Percentiles rank a stretch among this genome's conserved stretches.
Conservation (phyloP, 441 rosid species). For the Populus hybrid region DNA sequence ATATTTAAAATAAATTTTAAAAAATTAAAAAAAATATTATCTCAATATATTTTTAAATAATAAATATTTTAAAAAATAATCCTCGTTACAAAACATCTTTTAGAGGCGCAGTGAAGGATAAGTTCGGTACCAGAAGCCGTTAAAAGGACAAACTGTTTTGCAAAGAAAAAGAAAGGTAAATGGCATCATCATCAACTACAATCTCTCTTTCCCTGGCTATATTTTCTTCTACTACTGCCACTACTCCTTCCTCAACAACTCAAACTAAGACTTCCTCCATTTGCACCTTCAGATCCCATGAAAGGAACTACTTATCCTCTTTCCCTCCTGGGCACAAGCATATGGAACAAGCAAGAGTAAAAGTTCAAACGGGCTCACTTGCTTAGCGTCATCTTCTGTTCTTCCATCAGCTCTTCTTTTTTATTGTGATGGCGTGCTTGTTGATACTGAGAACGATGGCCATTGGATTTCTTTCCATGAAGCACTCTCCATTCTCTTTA, state of each 20-base stretch:
- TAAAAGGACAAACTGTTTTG: background rate
- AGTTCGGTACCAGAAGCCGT: conserved; percentile 20
- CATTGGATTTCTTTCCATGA: conserved; percentile 85
- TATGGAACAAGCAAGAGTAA: conserved; percentile 16
- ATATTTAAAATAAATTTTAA: too few species aligned
- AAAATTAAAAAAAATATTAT: too few species aligned
- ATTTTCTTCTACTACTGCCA: conserved; percentile 23
- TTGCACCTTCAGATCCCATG: conserved; percentile 10
- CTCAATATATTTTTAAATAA: too few species aligned
- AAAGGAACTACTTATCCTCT: conserved; percentile 17
- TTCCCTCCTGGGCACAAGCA: conserved; percentile 22
- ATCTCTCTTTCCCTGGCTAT: conserved; percentile 35
- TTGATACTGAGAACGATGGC: conserved; percentile 93
- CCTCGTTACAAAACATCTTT: too few species aligned
- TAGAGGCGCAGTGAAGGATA: conserved; percentile 16
- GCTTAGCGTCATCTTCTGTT: conserved; percentile 44
- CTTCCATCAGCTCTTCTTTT: conserved; percentile 82
- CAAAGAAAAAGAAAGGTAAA: background rate
- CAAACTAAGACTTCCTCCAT: conserved; percentile 17
- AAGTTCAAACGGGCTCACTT: conserved; percentile 20
- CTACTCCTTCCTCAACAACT: conserved; percentile 1
- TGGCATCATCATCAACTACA: conserved; percentile 21
- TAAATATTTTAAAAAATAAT: too few species aligned
- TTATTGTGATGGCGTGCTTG: conserved; percentile 97
- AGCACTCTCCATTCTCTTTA: conserved; percentile 26